phyloP scores from a whole-genome alignment of 768 basidiomycete species.

The Lactarius psammicola region DNA sequence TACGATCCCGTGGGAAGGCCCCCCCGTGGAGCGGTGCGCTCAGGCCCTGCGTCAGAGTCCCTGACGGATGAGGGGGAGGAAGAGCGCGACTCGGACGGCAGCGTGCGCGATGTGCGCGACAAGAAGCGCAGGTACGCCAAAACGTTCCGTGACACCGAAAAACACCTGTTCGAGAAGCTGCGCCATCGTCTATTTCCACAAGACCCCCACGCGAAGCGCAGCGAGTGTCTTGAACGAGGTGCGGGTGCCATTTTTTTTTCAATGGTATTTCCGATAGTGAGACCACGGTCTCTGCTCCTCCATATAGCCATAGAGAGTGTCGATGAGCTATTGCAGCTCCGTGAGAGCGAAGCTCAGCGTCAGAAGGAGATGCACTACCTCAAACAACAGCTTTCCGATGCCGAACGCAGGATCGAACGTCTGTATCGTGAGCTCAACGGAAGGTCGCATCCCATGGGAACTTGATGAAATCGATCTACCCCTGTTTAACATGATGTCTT shows the following conservation, averaged over 20 bases:
- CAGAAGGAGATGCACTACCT: constrained; percentile 21
- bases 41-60: constrained; percentile 5
- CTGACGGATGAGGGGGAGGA: constrained; percentile 25
- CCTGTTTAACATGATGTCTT: not conserved
- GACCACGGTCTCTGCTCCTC: not conserved
- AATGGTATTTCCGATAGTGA: not conserved
- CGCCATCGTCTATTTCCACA: constrained; percentile 24
- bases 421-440: constrained; percentile 23
- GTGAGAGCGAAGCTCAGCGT: constrained; percentile 14
- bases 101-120: constrained; percentile 22
- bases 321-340: constrained; percentile 18
- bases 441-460: constrained; percentile 21
- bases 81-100: constrained; percentile 27
- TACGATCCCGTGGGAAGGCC: constrained; percentile 20
- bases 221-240: constrained; percentile 28
- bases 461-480: not conserved
- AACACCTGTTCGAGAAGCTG: constrained; percentile 25
- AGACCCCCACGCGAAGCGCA: constrained; percentile 26
- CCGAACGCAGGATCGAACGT: constrained; percentile 22
- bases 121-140: constrained; percentile 28
- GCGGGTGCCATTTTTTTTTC: not conserved
- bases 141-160: constrained; percentile 25
- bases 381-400: constrained; percentile 20
- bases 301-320: constrained; percentile 24
- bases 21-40: constrained; percentile 6